A percentile compares a stretch with the other conserved stretches of the same genome.
Evolutionary conservation across 495 filamentous ascomycete genomes (phyloP).

Genomic region (Xylaria scruposa): DNA sequence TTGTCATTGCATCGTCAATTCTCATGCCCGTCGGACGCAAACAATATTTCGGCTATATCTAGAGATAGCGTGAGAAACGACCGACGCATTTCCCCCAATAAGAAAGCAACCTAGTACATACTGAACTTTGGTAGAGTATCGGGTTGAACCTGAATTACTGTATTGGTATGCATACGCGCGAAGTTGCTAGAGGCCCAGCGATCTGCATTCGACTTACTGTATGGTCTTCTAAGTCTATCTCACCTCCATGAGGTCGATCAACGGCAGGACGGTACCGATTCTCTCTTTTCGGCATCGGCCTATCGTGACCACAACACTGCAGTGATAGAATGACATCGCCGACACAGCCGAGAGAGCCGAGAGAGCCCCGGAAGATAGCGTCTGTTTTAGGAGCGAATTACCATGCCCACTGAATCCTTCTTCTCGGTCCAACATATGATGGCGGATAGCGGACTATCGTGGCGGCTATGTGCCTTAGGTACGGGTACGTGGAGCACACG

Average conservation of each 20-base stretch:
- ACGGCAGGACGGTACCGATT: background rate
- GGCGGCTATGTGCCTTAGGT: background rate
- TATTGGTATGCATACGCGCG: background rate
- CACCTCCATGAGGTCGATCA: constrained; percentile 4
- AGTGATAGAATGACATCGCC: constrained; percentile 2
- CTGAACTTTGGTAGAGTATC: background rate
- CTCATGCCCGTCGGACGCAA: constrained; percentile 2
- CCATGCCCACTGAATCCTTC: background rate
- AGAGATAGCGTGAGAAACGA: constrained; percentile 16
- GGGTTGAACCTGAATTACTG: background rate
- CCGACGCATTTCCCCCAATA: background rate
- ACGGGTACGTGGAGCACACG: constrained; percentile 20
- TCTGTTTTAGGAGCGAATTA: constrained; percentile 1
- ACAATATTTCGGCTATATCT: constrained; percentile 18
- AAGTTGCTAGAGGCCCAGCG: background rate
- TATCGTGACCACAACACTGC: background rate
- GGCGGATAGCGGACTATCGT: background rate
- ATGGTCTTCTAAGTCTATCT: background rate
- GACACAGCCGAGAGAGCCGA: constrained; percentile 15
- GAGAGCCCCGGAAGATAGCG: constrained; percentile 13
- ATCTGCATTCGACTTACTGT: background rate
- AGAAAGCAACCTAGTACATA: background rate
- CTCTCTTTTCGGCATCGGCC: constrained; percentile 1
- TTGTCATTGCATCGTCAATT: background rate
- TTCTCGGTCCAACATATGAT: background rate